Conservation (phyloP, 2,329 filamentous ascomycete genomes). For the Rhinocladiella mackenziei region DNA sequence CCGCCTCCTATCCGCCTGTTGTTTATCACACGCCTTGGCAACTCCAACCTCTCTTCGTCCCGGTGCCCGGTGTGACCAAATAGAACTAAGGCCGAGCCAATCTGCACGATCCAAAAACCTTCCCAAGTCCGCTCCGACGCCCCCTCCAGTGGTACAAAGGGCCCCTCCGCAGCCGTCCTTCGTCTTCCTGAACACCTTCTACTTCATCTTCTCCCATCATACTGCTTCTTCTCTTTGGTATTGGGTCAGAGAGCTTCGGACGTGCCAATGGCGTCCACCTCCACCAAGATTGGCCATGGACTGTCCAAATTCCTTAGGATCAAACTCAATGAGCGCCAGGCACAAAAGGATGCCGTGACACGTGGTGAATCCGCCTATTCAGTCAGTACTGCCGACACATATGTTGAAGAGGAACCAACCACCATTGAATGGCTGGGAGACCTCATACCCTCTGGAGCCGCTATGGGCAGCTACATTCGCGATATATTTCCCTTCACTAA, state of each 20-base stretch:
- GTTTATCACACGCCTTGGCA: conserved; percentile 11
- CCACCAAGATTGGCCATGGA: conserved; percentile 62
- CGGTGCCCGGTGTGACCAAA: background rate
- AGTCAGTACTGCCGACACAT: conserved; percentile 66
- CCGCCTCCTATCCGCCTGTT: conserved; percentile 2
- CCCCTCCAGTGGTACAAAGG: background rate
- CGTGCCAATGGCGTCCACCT: conserved; percentile 27
- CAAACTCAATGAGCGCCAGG: conserved; percentile 65
- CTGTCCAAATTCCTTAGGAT: conserved; percentile 79
- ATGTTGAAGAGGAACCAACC: conserved; percentile 77
- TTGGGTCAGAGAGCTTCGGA: conserved; percentile 1
- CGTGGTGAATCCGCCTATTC: conserved; percentile 78
- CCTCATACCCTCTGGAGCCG: conserved; percentile 55
- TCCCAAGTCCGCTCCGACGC: conserved; percentile 1
- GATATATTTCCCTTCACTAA: conserved; percentile 79
- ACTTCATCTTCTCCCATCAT: too few species aligned
- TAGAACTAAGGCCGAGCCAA: background rate
- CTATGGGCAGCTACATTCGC: conserved; percentile 58
- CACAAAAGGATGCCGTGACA: conserved; percentile 59
- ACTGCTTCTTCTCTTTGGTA: too few species aligned
- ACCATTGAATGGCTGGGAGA: conserved; percentile 67
- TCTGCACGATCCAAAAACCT: conserved; percentile 1
- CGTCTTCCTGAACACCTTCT: background rate
- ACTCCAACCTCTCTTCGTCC: background rate
- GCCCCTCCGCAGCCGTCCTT: background rate